Percentiles rank a stretch among this genome's conserved stretches.
phyloP scores from a whole-genome alignment of 2,329 filamentous ascomycete species.

The Trichophyton mentagrophytes region DNA sequence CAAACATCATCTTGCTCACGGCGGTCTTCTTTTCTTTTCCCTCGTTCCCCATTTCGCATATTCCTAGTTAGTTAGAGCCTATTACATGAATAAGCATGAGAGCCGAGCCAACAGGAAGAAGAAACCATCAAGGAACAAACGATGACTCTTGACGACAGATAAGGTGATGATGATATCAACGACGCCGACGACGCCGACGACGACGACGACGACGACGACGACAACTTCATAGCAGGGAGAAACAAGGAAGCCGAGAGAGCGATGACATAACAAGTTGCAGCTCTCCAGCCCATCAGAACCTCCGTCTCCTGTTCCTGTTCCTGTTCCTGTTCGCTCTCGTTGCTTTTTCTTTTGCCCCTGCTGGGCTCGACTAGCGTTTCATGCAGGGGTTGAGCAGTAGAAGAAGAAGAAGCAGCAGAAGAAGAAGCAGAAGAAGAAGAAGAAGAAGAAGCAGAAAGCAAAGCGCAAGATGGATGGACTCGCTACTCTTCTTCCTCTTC shows the following conservation, averaged over 20 bases:
- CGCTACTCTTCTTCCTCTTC: no score
- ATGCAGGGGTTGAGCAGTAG: background rate
- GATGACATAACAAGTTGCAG: background rate
- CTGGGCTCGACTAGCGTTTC: background rate
- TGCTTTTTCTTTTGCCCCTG: background rate
- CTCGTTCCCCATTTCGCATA: background rate
- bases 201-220: background rate
- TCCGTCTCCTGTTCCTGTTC: background rate
- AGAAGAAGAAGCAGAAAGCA: no score
- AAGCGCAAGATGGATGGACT: no score
- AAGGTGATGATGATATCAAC: background rate
- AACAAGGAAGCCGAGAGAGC: background rate
- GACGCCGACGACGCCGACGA: background rate
- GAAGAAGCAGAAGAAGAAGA: no score
- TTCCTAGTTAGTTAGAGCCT: background rate
- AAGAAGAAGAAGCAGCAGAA: background rate
- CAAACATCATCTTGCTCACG: background rate
- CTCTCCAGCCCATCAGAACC: no score
- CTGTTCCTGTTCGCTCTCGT: background rate
- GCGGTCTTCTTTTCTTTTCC: background rate
- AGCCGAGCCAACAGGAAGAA: background rate
- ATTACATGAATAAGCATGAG: background rate
- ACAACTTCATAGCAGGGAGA: background rate
- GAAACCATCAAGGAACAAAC: background rate
- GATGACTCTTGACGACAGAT: background rate